phyloP scores from a whole-genome alignment of 306 rosid genomes.

The Ceratonia siliqua region DNA sequence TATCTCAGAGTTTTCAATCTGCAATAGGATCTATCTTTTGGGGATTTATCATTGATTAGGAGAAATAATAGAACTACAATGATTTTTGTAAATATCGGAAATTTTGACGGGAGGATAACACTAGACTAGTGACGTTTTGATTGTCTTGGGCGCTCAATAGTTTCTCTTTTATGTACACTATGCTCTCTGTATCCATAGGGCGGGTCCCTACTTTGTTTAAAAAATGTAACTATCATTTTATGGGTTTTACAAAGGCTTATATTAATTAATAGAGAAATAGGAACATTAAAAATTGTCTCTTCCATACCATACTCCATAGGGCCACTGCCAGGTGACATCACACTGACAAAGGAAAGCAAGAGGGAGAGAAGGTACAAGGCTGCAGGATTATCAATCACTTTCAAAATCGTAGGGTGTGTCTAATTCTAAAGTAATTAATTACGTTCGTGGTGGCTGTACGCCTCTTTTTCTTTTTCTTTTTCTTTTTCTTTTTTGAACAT shows the following conservation, averaged over 20 bases:
- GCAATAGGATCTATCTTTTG: conserved; percentile 21
- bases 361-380: background rate
- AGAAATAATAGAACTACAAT: conserved; percentile 24
- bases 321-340: background rate
- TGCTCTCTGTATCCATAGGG: background rate
- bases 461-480: too few relatives aligned
- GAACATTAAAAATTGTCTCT: background rate
- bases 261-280: background rate
- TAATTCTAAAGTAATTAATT: too few relatives aligned
- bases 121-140: conserved; percentile 20
- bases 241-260: conserved; percentile 4
- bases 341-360: background rate
- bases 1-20: conserved; percentile 32
- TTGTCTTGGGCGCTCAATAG: conserved; percentile 15
- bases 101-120: conserved; percentile 39
- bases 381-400: too few relatives aligned
- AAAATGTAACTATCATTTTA: conserved; percentile 11
- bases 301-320: background rate
- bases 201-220: background rate
- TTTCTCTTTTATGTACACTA: conserved; percentile 13
- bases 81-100: conserved; percentile 44
- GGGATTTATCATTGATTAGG: conserved; percentile 30
- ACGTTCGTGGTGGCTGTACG: background rate
- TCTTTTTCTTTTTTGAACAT: too few relatives aligned
- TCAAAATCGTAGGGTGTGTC: too few relatives aligned